Evolutionary conservation across 2,329 filamentous ascomycete genomes (phyloP), one percentile per base, ranked within the genome.

Genomic region (Cladosporium sp.): DNA sequence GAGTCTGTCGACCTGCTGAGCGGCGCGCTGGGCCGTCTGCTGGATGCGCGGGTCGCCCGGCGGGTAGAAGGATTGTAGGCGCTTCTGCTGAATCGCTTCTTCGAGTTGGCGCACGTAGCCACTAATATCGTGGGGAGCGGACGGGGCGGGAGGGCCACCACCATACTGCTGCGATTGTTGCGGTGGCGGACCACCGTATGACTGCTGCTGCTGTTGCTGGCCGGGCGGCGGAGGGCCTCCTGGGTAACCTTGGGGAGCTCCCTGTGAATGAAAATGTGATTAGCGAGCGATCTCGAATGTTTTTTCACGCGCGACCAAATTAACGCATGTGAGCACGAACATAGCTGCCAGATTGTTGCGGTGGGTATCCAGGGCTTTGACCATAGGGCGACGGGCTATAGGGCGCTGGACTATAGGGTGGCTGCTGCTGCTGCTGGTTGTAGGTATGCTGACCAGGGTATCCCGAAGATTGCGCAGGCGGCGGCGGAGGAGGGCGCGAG

Each of bases 21-120:
- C 65, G 12, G 77, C 78, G 36, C 70, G 70, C 32, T 70, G 64
- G 4, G 77, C 77, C 49, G 80, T 78, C 55, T 76, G 73, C 22
- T 61, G 62, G 3, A 66, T 49, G 17, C 53, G 55, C 2, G 73
- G 76, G 43, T 73, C 75, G 54, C 76, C 75, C 7, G 77, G 79
- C 2, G 79, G 80, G 59, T 82, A 83, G 68, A 84, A 82, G 45
- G 61, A 63, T 55, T 83, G 76, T 9, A 85, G 68, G 11, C 73
- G 67, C 65, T 83, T 83, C 69, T 84, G 80, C 60, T 80, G 79
- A 57, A 85, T 78, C 4, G 76, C 76, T 32, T 67, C 64, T 56
- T 79, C 71, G 39, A 84, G 67, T 11, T 80, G 67, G 56, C 80
- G 75, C 65, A 80, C 79, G 68, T 83, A 84, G 9, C 72, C 76